phyloP scores from a whole-genome alignment of 768 basidiomycete genomes.

The Rhodocollybia butyracea region DNA sequence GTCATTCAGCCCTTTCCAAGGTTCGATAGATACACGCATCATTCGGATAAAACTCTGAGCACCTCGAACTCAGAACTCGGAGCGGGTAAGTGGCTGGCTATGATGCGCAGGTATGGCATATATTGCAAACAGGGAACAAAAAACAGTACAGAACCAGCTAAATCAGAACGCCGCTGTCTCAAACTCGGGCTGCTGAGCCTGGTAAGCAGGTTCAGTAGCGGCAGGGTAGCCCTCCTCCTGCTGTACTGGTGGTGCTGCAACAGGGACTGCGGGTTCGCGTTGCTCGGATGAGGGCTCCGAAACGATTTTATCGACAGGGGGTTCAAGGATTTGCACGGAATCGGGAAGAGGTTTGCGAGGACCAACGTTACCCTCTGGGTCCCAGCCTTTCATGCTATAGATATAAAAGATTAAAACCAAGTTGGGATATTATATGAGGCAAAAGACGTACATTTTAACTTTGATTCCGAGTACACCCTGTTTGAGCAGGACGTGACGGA shows the following conservation, averaged over 20 bases:
- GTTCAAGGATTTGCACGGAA: slow-evolving; percentile 86
- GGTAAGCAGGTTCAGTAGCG: slow-evolving; percentile 37
- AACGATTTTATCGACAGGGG: slow-evolving; percentile 86
- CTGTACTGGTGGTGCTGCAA: slow-evolving; percentile 46
- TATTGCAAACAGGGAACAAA: slow-evolving; percentile 8
- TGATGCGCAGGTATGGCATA: background rate
- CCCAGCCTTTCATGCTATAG: slow-evolving; percentile 97
- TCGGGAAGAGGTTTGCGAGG: slow-evolving; percentile 95
- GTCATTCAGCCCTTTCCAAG: too few relatives aligned
- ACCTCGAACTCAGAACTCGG: too few relatives aligned
- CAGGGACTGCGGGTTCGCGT: slow-evolving; percentile 58
- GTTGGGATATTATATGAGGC: background rate
- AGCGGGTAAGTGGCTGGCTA: background rate
- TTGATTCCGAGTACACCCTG: slow-evolving; percentile 99
- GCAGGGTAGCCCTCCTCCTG: slow-evolving; percentile 50
- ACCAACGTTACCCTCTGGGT: slow-evolving; percentile 87
- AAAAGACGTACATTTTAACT: slow-evolving; percentile 85
- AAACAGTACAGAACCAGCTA: slow-evolving; percentile 6
- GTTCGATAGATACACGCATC: too few relatives aligned
- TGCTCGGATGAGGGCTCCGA: slow-evolving; percentile 90
- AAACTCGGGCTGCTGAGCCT: slow-evolving; percentile 24
- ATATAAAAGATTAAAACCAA: slow-evolving; percentile 13
- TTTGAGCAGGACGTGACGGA: slow-evolving; percentile 94
- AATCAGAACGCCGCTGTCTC: slow-evolving; percentile 65
- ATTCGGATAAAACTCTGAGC: too few relatives aligned